These are phyloP conservation scores for Polymyxa betae DNA, from an alignment of 208 protist genomes.

Conservation along the genomic window DNA sequence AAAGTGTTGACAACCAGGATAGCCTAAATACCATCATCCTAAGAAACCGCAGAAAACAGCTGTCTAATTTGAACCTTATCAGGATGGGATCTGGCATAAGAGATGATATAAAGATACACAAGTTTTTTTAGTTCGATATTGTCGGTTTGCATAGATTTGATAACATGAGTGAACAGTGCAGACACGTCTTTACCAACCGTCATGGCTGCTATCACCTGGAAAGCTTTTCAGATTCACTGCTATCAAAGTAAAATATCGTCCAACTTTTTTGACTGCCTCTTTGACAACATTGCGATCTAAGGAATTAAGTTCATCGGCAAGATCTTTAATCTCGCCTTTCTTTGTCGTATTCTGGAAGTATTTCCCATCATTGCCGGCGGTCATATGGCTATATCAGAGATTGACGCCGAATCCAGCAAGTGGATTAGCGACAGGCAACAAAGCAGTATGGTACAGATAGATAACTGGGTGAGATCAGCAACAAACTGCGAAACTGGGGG, in stretches of 20 bases:
- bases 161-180: constrained; percentile 86
- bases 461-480: too few relatives aligned
- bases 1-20: constrained; percentile 96
- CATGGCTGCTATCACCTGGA: constrained; percentile 93
- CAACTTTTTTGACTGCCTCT: constrained; percentile 56
- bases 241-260: neutral
- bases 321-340: constrained; percentile 58
- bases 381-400: neutral
- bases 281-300: constrained; percentile 47
- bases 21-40: constrained; percentile 79
- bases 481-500: too few relatives aligned
- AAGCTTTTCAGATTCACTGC: neutral
- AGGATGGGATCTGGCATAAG: constrained; percentile 93
- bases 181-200: constrained; percentile 96
- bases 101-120: constrained; percentile 97
- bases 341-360: constrained; percentile 63
- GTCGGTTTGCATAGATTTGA: constrained; percentile 88
- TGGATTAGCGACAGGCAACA: too few relatives aligned
- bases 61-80: constrained; percentile 72
- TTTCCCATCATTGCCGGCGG: constrained; percentile 11
- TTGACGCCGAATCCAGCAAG: too few relatives aligned
- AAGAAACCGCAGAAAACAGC: too few relatives aligned
- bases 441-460: too few relatives aligned
- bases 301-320: constrained; percentile 49
- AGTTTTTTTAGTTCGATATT: constrained; percentile 97